Evolutionary conservation across 306 rosid genomes (phyloP).

Genomic region (Mucuna pruriens): DNA sequence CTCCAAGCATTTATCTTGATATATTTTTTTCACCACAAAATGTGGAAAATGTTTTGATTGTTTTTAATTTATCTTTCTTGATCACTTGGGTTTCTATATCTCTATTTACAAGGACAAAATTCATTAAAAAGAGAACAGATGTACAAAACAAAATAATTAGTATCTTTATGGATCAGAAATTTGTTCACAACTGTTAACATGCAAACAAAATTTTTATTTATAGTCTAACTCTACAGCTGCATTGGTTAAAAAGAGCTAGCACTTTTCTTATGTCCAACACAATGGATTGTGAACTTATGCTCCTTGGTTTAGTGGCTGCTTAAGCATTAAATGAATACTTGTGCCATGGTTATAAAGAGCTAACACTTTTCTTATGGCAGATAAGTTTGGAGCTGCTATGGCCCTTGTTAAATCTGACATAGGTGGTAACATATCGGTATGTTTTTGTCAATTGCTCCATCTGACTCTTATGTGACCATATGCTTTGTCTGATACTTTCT

Average conservation of each 20-base stretch:
- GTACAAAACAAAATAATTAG: neutral
- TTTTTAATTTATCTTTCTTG: neutral
- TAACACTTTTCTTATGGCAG: slow-evolving; percentile 57
- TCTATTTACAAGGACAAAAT: neutral
- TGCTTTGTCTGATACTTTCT: slow-evolving; percentile 17
- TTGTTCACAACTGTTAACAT: neutral
- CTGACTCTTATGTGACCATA: neutral
- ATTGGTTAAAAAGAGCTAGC: no score
- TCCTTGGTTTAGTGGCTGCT: neutral
- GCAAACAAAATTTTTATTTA: neutral
- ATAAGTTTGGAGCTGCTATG: slow-evolving; percentile 98
- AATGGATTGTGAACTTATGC: slow-evolving; percentile 6
- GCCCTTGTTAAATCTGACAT: slow-evolving; percentile 77
- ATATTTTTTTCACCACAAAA: neutral
- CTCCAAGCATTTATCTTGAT: neutral
- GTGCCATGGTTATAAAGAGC: neutral
- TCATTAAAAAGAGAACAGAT: slow-evolving; percentile 8
- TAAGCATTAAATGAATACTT: slow-evolving; percentile 5
- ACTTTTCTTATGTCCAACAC: neutral
- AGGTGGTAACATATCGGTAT: slow-evolving; percentile 87
- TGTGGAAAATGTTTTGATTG: neutral
- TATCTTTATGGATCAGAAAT: slow-evolving; percentile 13
- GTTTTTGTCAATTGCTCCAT: slow-evolving; percentile 22
- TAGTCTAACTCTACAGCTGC: slow-evolving; percentile 9
- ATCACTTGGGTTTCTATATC: neutral